Percentiles rank a stretch among this genome's conserved stretches.
These are phyloP conservation scores for Coniochaeta sp. DNA, from an alignment of 2,329 filamentous ascomycete species.

Conservation along the genomic window DNA sequence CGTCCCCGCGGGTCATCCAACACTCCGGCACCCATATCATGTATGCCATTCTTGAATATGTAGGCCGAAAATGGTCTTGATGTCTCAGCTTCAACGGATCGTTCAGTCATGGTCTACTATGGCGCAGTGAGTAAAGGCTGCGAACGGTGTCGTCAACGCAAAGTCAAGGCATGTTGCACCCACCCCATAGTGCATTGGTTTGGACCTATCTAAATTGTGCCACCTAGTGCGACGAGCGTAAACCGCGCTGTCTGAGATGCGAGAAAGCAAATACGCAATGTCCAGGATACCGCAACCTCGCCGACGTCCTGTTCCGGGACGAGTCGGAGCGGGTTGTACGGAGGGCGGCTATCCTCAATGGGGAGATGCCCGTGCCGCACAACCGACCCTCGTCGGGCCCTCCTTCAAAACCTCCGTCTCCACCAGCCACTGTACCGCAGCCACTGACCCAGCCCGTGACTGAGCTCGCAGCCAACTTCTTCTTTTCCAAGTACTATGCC, in stretches of 20 bases:
- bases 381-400: background rate
- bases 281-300: slow-evolving; percentile 17
- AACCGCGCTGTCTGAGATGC: slow-evolving; percentile 16
- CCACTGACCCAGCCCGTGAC: slow-evolving; percentile 6
- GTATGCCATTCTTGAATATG: background rate
- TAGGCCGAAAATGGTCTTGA: background rate
- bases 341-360: slow-evolving; percentile 4
- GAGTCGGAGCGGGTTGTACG: slow-evolving; percentile 13
- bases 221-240: slow-evolving; percentile 17
- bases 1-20: background rate
- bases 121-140: slow-evolving; percentile 17
- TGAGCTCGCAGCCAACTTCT: slow-evolving; percentile 14
- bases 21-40: background rate
- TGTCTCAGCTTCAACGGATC: background rate
- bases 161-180: slow-evolving; percentile 14
- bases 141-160: slow-evolving; percentile 17
- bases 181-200: background rate
- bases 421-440: background rate
- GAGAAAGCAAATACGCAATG: slow-evolving; percentile 14
- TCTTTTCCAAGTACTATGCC: slow-evolving; percentile 14
- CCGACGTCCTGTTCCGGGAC: slow-evolving; percentile 16
- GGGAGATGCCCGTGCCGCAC: background rate
- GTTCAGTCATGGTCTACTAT: slow-evolving; percentile 13
- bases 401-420: background rate
- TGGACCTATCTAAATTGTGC: background rate